Evolutionary conservation across 179 eudicot species (phyloP).

Genomic region (Gypsophila paniculata): DNA sequence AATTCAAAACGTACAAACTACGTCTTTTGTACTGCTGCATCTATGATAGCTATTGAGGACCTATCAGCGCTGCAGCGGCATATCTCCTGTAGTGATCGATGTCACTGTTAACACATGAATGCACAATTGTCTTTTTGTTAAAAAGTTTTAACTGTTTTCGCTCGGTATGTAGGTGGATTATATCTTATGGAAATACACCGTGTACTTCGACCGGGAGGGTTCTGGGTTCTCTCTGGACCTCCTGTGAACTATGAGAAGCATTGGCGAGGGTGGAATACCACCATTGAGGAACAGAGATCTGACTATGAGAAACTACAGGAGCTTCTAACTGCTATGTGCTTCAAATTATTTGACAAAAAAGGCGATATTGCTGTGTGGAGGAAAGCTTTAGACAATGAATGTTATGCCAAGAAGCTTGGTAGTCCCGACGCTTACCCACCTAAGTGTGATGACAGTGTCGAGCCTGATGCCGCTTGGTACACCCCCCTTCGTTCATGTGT

Average conservation of each 20-base stretch:
- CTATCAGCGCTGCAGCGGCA: no score
- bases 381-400: conserved; percentile 52
- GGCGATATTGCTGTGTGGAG: conserved; percentile 89
- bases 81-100: no score
- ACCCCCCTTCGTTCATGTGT: conserved; percentile 78
- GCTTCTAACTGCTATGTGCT: conserved; percentile 72
- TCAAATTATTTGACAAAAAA: conserved; percentile 58
- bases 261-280: conserved; percentile 90
- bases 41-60: no score
- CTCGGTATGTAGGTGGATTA: no score
- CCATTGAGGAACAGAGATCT: conserved; percentile 61
- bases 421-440: conserved; percentile 66
- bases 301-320: conserved; percentile 63
- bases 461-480: conserved; percentile 86
- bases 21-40: no score
- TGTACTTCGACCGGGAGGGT: conserved; percentile 92
- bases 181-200: conserved; percentile 91
- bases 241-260: conserved; percentile 76
- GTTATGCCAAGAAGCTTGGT: conserved; percentile 51
- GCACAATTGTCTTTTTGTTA: no score
- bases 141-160: no score
- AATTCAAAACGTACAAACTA: no score
- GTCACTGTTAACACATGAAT: no score
- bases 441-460: conserved; percentile 69
- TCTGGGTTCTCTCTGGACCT: conserved; percentile 97